Base-by-base conservation (phyloP, 2,329 filamentous ascomycete genomes). In the Herpotrichia juniperi region DNA sequence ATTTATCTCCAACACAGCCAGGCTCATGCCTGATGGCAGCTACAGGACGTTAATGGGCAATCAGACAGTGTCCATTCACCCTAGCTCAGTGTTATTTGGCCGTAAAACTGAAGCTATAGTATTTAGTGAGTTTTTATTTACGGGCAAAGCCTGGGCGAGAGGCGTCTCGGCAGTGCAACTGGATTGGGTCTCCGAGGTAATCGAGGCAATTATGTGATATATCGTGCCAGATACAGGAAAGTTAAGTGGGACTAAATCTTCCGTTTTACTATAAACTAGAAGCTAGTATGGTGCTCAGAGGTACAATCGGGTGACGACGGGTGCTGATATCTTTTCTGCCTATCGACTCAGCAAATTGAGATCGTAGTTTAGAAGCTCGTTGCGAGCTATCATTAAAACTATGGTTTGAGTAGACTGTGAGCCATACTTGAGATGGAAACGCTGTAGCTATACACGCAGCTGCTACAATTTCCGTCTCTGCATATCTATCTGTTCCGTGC, bases 111-210 rank as follows among this genome's bases (percentile, higher is more conserved):
- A 86, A 69, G 85, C 82, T 2, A 84, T 88, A 47, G 76, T 87
- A 67, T 88, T 86, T 62, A 85, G 83, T 53, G 85, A 87, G 67
- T 87, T 85, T 67, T 83, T 87, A 2, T 88, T 84, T 63, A 88
- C 85, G 17, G 86, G 81, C 37, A 82, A 82, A 58, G 83, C 82
- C 48, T 88, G 86, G 74, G 85, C 83, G 12, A 76, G 83, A 43
- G 80, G 82, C 3, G 85, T 87, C 7, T 86, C 83, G 68, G 83
- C 81, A 1, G 81, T 87, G 46, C 81, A 86, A 72, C 74, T 86
- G 75, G 78, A 81, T 56, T 87, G 85, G 85, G 75, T 87, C 21
- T 81, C 78, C 19, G 81, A 85, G 52, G 77, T 80, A 19, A 59
- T 78, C 17, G 68, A 66, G 19, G 61, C 56, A n/a, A 59, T 71